A percentile compares a stretch with the other conserved stretches of the same genome.
Conservation (phyloP, 139 green algal species). For the Eudorina sp. region DNA sequence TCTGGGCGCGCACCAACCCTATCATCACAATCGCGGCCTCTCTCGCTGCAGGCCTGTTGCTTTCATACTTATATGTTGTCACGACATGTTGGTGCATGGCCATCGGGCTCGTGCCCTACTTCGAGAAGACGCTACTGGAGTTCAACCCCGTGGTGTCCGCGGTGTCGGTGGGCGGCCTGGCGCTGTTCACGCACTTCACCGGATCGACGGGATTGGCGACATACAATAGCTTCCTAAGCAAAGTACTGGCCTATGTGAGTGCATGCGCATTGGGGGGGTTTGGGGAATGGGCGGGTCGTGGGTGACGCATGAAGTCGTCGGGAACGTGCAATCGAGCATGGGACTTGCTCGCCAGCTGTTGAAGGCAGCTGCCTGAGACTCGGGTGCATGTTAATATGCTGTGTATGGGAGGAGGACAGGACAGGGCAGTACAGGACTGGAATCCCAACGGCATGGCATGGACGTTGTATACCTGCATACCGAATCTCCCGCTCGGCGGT, state of each 20-base stretch:
- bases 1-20: background rate
- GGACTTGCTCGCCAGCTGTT: no score
- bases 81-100: slow-evolving; percentile 43
- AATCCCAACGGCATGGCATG: no score
- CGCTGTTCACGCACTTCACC: slow-evolving; percentile 18
- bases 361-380: no score
- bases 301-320: no score
- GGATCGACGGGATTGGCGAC: slow-evolving; percentile 20
- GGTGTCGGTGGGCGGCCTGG: slow-evolving; percentile 3
- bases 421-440: no score
- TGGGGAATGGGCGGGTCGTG: no score
- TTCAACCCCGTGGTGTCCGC: slow-evolving; percentile 39
- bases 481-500: no score
- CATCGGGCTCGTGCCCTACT: slow-evolving; percentile 47
- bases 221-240: slow-evolving; percentile 17
- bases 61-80: slow-evolving; percentile 48
- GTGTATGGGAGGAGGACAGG: no score
- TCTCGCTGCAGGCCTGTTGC: slow-evolving; percentile 40
- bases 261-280: no score
- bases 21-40: background rate
- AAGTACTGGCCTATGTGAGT: slow-evolving; percentile 42
- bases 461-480: no score
- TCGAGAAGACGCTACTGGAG: slow-evolving; percentile 45
- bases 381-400: no score
- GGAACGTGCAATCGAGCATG: no score